Conservation (phyloP, 108 stramenopile genomes). For the Skeletonema tropicum region DNA sequence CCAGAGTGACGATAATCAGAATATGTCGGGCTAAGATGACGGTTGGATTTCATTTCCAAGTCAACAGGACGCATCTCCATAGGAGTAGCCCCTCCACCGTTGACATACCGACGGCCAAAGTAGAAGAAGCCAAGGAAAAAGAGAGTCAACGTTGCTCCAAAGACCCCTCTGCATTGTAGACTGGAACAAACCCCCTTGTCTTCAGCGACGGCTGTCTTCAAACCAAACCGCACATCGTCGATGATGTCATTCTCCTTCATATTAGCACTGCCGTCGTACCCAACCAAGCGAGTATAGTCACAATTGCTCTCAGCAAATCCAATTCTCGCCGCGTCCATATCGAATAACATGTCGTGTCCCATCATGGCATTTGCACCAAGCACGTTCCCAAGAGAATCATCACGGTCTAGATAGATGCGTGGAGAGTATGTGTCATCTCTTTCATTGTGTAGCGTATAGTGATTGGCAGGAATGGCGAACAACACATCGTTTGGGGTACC, state of each 20-base stretch:
- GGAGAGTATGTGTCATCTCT: conserved; percentile 62
- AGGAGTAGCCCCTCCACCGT: conserved; percentile 14
- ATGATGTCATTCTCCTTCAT: background rate
- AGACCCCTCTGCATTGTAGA: conserved; percentile 22
- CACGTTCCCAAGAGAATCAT: conserved; percentile 80
- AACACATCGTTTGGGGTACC: conserved; percentile 67
- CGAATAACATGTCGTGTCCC: conserved; percentile 95
- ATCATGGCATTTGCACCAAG: conserved; percentile 96
- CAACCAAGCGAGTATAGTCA: conserved; percentile 46
- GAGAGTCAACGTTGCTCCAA: conserved; percentile 20
- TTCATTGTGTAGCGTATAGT: conserved; percentile 79
- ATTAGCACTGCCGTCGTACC: background rate
- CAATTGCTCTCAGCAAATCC: conserved; percentile 93
- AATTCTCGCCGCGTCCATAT: conserved; percentile 84
- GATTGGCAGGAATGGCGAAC: conserved; percentile 75
- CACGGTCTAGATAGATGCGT: conserved; percentile 64
- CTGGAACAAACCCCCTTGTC: conserved; percentile 18
- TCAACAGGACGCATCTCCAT: background rate
- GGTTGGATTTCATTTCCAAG: conserved; percentile 37
- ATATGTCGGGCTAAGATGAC: background rate
- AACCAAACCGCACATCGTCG: background rate
- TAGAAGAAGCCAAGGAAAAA: conserved; percentile 34
- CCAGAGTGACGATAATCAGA: background rate
- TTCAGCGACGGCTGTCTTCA: background rate
- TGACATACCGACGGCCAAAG: conserved; percentile 39